Evolutionary conservation across 2,329 filamentous ascomycete genomes (phyloP).

Genomic region (Zalaria sp.): DNA sequence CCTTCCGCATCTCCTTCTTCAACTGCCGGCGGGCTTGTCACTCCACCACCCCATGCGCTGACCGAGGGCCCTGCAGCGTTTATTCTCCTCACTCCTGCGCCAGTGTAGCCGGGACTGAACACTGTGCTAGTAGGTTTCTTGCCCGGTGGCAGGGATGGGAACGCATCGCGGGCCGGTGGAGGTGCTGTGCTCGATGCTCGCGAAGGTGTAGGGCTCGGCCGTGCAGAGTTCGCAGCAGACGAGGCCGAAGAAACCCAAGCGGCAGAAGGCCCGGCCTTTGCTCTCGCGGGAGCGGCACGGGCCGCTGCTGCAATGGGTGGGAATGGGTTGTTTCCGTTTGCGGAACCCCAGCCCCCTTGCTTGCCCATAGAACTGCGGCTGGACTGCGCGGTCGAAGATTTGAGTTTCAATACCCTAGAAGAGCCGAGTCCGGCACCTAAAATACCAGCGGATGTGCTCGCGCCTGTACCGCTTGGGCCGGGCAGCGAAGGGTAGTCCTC

Average conservation of each 20-base stretch:
- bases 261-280: constrained; percentile 2
- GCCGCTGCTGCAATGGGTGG: constrained; percentile 4
- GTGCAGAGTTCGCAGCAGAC: constrained; percentile 13
- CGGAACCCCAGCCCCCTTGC: constrained; percentile 43
- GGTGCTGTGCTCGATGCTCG: constrained; percentile 18
- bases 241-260: constrained; percentile 4
- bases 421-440: constrained; percentile 40
- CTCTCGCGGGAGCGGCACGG: not conserved
- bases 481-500: constrained; percentile 89
- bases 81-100: constrained; percentile 28
- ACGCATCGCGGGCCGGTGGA: constrained; percentile 41
- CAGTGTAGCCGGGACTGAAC: constrained; percentile 35
- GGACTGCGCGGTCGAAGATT: constrained; percentile 56
- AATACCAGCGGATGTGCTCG: constrained; percentile 32
- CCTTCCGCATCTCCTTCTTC: constrained; percentile 10
- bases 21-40: constrained; percentile 9
- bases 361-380: constrained; percentile 44
- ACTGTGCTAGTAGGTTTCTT: constrained; percentile 49
- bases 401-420: constrained; percentile 50
- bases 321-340: constrained; percentile 15
- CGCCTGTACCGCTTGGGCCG: constrained; percentile 51
- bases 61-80: constrained; percentile 21
- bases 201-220: constrained; percentile 20
- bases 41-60: constrained; percentile 25
- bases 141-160: constrained; percentile 70